Evolutionary conservation across 768 basidiomycete species (phyloP).

Genomic region (Sarcodon aspratus): DNA sequence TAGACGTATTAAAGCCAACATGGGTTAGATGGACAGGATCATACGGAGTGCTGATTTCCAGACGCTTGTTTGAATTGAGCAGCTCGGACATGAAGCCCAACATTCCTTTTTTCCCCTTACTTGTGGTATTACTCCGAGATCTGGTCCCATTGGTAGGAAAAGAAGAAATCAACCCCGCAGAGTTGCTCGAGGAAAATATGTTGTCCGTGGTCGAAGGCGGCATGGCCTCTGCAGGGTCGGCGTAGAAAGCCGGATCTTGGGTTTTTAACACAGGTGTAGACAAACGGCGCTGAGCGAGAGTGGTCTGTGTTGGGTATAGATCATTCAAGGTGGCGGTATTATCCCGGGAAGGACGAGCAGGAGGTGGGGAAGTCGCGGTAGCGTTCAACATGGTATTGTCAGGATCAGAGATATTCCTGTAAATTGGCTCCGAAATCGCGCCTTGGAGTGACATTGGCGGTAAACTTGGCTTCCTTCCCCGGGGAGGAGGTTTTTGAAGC

Average conservation of each 20-base stretch:
- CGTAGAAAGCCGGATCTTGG: constrained; percentile 20
- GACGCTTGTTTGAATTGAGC: constrained; percentile 64
- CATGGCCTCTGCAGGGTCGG: constrained; percentile 13
- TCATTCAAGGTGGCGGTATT: constrained; percentile 79
- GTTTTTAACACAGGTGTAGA: constrained; percentile 31
- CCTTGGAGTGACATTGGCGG: constrained; percentile 20
- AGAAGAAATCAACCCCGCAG: neutral
- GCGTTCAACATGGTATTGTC: constrained; percentile 21
- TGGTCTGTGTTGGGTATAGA: constrained; percentile 38
- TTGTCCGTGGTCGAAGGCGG: constrained; percentile 12
- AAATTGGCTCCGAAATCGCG: constrained; percentile 50
- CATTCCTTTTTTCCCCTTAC: constrained; percentile 53
- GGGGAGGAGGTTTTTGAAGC: constrained; percentile 49
- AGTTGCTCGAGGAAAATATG: neutral
- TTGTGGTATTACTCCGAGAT: constrained; percentile 30
- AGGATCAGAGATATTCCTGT: constrained; percentile 17
- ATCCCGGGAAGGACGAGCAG: constrained; percentile 72
- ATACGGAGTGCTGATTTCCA: constrained; percentile 94
- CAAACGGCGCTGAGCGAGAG: constrained; percentile 36
- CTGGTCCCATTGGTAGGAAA: constrained; percentile 16
- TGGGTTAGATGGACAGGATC: constrained; percentile 99
- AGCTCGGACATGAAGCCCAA: constrained; percentile 58
- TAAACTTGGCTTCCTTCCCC: constrained; percentile 39
- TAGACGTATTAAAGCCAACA: constrained; percentile 97
- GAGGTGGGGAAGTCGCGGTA: constrained; percentile 38